phyloP scores from a whole-genome alignment of 495 filamentous ascomycete genomes.

The Xeromyces bisporus region DNA sequence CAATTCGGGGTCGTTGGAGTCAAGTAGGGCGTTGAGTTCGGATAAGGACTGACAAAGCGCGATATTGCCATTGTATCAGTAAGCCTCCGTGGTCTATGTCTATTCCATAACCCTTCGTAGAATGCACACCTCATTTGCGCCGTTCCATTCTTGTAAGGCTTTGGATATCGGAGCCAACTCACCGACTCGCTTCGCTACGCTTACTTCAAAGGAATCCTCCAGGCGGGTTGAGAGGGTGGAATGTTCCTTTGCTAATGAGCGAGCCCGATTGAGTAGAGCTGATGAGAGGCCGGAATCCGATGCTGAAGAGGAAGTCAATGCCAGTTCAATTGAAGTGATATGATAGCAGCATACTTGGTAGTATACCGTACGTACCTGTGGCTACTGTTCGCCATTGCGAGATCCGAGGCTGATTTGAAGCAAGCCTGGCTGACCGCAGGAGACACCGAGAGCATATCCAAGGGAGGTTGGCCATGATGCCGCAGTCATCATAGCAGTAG shows the following conservation, averaged over 20 bases:
- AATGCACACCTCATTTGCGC: slow-evolving; percentile 22
- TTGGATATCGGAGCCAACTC: slow-evolving; percentile 52
- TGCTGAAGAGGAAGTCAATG: slow-evolving; percentile 13
- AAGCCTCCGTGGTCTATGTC: neutral
- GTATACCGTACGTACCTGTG: slow-evolving; percentile 9
- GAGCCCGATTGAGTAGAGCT: slow-evolving; percentile 46
- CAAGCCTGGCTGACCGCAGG: slow-evolving; percentile 8
- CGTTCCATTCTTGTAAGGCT: slow-evolving; percentile 50
- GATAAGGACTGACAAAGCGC: slow-evolving; percentile 28
- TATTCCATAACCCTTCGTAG: slow-evolving; percentile 1
- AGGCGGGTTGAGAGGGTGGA: slow-evolving; percentile 40
- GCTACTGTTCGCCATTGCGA: slow-evolving; percentile 13
- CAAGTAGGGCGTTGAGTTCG: slow-evolving; percentile 41
- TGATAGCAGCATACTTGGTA: neutral
- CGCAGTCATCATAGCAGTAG: neutral
- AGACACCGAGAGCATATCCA: slow-evolving; percentile 21
- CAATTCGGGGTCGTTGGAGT: slow-evolving; percentile 43
- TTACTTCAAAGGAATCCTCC: slow-evolving; percentile 47
- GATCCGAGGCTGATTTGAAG: slow-evolving; percentile 1
- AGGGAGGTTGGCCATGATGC: slow-evolving; percentile 15
- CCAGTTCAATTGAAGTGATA: slow-evolving; percentile 10
- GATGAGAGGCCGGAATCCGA: slow-evolving; percentile 32
- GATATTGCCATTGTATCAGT: neutral
- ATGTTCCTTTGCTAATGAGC: slow-evolving; percentile 49
- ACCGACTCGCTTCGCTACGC: slow-evolving; percentile 58